Base-by-base conservation (phyloP, 495 filamentous ascomycete species). In the Lasiosphaeris hirsuta region DNA sequence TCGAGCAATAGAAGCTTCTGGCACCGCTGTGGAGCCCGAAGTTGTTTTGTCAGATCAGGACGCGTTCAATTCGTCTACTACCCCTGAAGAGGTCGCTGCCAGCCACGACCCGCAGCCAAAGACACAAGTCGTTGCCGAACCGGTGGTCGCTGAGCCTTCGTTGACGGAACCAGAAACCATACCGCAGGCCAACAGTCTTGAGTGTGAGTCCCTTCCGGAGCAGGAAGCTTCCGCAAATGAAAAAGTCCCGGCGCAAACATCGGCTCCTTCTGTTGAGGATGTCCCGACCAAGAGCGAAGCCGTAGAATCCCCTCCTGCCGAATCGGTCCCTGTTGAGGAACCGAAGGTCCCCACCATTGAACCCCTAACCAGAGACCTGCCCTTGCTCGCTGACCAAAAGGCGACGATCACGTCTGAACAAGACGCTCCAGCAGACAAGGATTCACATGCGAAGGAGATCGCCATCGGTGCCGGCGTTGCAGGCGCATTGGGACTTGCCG, bases 381-480 rank as follows among this genome's bases (percentile, higher is more conserved):
- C 61, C 2, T 34, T 53, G 6, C 23, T 38, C 10, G 40, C 34
- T 7, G 46, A 33, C 15, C 17, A 40, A 8, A 54, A 50, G 43
- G 48, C 60, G 13, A 11, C 38, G 4, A 3, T n/a, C 10, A 10
- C 47, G 2, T 30, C 40, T 33, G 50, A 56, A 35, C 14, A 56
- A 36, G 49, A 45, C 14, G 7, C 33, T n/a, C 43, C n/a, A 9
- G 23, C n/a, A 15, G 37, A 15, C 46, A 42, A 39, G 18, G 43
- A 44, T 13, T 63, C 56, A n/a, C 19, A 50, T 17, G 51, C 43
- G 13, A 62, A 60, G 58, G 61, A 66, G 14, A 47, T 65, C n/a
- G 64, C 59, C 37, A 58, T 71, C 30, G 64, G 60, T 4, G 67
- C 63, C 3, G 65, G 64, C 17, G 42, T 68, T 41, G 60, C 50